Percentiles rank a stretch among this genome's conserved stretches.
These are phyloP conservation scores for Ogataea angusta DNA, from an alignment of 805 yeast species.

Conservation along the genomic window DNA sequence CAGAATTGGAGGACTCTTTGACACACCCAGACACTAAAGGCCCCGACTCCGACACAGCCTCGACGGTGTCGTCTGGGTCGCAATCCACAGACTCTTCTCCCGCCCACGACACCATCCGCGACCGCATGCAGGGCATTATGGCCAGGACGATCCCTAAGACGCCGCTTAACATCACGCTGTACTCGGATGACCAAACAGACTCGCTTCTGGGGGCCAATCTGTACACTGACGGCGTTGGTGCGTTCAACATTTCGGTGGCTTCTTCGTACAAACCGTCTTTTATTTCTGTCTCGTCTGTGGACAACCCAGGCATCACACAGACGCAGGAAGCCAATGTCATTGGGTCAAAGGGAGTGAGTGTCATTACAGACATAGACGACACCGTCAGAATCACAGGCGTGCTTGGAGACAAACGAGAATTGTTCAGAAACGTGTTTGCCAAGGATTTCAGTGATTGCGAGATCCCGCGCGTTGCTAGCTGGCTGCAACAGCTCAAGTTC, in stretches of 20 bases:
- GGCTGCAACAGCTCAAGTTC: slow-evolving; percentile 56
- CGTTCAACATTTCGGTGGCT: slow-evolving; percentile 50
- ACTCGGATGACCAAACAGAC: slow-evolving; percentile 41
- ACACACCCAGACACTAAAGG: slow-evolving; percentile 26
- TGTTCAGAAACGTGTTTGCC: slow-evolving; percentile 74
- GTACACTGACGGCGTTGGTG: slow-evolving; percentile 67
- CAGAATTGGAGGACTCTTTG: slow-evolving; percentile 35
- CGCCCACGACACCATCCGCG: slow-evolving; percentile 43
- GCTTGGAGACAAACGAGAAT: slow-evolving; percentile 77
- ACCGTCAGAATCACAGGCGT: slow-evolving; percentile 91
- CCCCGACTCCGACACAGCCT: slow-evolving; percentile 21
- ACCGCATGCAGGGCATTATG: slow-evolving; percentile 67
- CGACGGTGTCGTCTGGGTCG: slow-evolving; percentile 18
- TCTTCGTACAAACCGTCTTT: slow-evolving; percentile 61
- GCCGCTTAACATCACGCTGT: slow-evolving; percentile 51
- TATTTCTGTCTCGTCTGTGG: slow-evolving; percentile 47
- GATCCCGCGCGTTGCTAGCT: slow-evolving; percentile 68
- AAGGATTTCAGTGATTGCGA: slow-evolving; percentile 64
- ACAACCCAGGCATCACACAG: slow-evolving; percentile 46
- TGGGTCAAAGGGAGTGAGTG: slow-evolving; percentile 50
- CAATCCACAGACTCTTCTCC: slow-evolving; percentile 12
- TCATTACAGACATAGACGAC: slow-evolving; percentile 93
- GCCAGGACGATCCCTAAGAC: slow-evolving; percentile 62
- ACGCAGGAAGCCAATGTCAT: slow-evolving; percentile 45
- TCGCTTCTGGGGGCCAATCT: slow-evolving; percentile 31